A percentile compares a stretch with the other conserved stretches of the same genome.
Evolutionary conservation across 352 stramenopile species (phyloP).

Genomic region (Pythium brachiatum): DNA sequence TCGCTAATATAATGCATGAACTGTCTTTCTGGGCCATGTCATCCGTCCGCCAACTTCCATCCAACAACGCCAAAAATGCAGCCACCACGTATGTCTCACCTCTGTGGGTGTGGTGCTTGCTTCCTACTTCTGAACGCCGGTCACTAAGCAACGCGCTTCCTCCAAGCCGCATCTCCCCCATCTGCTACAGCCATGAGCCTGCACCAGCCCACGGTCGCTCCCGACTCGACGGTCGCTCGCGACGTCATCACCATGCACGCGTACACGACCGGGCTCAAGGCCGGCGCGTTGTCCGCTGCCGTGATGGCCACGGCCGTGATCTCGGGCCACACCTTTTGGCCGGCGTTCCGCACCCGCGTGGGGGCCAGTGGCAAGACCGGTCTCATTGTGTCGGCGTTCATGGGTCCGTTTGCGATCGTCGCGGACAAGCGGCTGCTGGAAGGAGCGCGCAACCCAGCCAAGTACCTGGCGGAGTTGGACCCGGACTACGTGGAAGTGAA

Average conservation of each 20-base stretch:
- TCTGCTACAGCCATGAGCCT: background rate
- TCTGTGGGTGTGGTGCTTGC: background rate
- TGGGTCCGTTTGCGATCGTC: conserved; percentile 66
- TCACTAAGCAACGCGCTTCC: background rate
- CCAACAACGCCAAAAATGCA: conserved; percentile 2
- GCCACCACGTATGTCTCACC: background rate
- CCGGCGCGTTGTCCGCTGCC: conserved; percentile 32
- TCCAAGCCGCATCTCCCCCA: background rate
- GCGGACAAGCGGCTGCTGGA: conserved; percentile 60
- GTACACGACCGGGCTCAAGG: conserved; percentile 51
- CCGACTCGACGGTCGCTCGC: conserved; percentile 26
- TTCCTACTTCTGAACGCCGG: too few species aligned
- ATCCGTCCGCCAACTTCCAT: background rate
- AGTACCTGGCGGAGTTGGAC: conserved; percentile 63
- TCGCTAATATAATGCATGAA: too few species aligned
- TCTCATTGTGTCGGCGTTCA: conserved; percentile 56
- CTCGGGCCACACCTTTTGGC: conserved; percentile 56
- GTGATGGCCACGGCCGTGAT: conserved; percentile 33
- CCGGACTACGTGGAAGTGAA: conserved; percentile 40
- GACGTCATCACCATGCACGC: conserved; percentile 69
- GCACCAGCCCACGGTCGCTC: conserved; percentile 2
- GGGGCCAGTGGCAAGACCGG: conserved; percentile 72
- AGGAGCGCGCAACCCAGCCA: conserved; percentile 66
- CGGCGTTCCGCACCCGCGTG: conserved; percentile 66
- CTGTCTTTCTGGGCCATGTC: background rate